Base-by-base conservation (phyloP, 371 early-diverging fungal genomes). In the Mortierella sp. region DNA sequence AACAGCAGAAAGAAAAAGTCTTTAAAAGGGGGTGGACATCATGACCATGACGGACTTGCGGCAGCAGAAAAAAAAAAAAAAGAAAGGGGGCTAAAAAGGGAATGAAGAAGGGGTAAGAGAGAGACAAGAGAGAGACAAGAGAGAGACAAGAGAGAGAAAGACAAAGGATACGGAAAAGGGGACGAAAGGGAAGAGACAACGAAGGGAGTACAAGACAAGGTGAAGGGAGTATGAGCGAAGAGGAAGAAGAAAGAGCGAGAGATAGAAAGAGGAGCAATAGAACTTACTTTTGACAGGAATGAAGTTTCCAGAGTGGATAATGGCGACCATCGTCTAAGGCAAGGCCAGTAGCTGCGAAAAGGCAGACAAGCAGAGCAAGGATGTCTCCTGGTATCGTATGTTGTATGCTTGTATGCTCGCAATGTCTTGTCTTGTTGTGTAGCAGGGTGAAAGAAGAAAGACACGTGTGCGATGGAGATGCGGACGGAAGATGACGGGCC, bases 101-200 rank as follows among this genome's bases (percentile, higher is more conserved):
- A 54, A 55, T 31, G 43, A 73, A 43, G 43, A 72, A 34, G 55
- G 40, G 74, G 57, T 43, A 57, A 48, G 24, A 71, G 48, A 44
- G 53, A 54, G 46, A 34, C 51, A 11, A 55, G 24, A 44, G 28
- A 76, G 28, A 76, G 59, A 71, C 51, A 43, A 31, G 46, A 31
- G 16, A 57, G 50, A 70, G n/a, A 53, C 28, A 26, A 69, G 50
- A 67, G 61, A 77, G 57, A 72, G 34, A 72, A 24, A 57, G 71
- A 76, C 11, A 74, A 4, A 64, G 31, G 59, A 73, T 9, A 37
- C 43, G 44, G 37, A 50, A 50, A 48, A 50, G 53, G 75, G 69
- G 57, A 28, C 11, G 64, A 67, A 74, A 14, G 28, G 31, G 59
- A 59, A 61, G 48, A 50, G 61, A n/a, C 64, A 74, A 5, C 16